Percentiles rank a stretch among this genome's conserved stretches.
Conservation (phyloP, 2,329 filamentous ascomycete genomes). For the Cercospora sp. region DNA sequence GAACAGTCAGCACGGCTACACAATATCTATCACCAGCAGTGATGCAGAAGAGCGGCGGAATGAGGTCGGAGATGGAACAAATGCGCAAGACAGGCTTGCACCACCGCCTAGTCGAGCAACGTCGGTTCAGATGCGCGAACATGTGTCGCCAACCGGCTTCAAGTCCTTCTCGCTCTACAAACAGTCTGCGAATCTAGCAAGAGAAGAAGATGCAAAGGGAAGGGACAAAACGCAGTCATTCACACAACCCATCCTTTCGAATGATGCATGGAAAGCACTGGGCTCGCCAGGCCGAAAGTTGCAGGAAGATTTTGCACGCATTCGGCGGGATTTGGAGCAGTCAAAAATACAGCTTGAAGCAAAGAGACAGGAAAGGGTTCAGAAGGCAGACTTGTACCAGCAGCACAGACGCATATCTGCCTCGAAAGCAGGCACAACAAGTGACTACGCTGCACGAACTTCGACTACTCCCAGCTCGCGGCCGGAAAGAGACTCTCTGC, state of each 20-base stretch:
- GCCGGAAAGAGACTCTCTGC: not conserved
- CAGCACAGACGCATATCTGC: constrained; percentile 7
- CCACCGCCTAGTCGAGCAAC: not conserved
- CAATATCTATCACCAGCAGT: not conserved
- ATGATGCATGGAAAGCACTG: constrained; percentile 8
- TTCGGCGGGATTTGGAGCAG: constrained; percentile 4
- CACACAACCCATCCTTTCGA: constrained; percentile 1
- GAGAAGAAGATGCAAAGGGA: not conserved
- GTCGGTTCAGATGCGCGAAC: not conserved
- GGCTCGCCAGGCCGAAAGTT: constrained; percentile 7
- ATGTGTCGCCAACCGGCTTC: not conserved
- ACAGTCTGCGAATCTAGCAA: not conserved
- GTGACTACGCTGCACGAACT: not conserved
- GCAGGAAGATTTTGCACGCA: constrained; percentile 1
- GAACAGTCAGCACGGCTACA: not conserved
- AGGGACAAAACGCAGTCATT: not conserved
- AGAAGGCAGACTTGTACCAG: constrained; percentile 5
- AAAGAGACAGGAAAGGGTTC: constrained; percentile 5
- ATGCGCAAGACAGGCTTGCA: not conserved
- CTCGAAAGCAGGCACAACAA: not conserved
- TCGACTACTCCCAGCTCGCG: not conserved
- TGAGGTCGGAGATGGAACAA: not conserved
- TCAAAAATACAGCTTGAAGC: not conserved
- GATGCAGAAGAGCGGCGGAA: not conserved
- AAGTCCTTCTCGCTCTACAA: not conserved